Percentiles rank a stretch among this genome's conserved stretches.
These are phyloP conservation scores for Umbelopsis ramanniana DNA, from an alignment of 192 early-diverging fungal genomes.

Conservation along the genomic window DNA sequence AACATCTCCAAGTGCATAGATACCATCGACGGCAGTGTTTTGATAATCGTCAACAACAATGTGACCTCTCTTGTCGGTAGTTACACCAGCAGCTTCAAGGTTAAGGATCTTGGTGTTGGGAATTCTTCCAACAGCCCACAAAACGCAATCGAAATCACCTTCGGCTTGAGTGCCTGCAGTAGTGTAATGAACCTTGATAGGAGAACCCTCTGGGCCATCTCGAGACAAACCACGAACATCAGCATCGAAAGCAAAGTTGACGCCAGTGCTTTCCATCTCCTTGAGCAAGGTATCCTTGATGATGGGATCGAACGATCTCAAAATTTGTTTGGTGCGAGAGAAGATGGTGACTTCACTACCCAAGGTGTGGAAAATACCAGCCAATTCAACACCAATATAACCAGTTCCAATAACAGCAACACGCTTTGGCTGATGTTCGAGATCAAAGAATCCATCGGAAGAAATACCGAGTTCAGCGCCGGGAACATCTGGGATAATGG, in stretches of 20 bases:
- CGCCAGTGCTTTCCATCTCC: slow-evolving; percentile 76
- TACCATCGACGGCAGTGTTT: slow-evolving; percentile 67
- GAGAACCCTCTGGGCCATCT: slow-evolving; percentile 46
- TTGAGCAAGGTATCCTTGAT: slow-evolving; percentile 81
- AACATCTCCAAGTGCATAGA: slow-evolving; percentile 95
- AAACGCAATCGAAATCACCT: slow-evolving; percentile 78
- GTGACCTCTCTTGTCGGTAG: slow-evolving; percentile 68
- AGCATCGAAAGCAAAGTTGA: slow-evolving; percentile 77
- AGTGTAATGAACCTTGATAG: slow-evolving; percentile 57
- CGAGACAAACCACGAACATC: slow-evolving; percentile 65
- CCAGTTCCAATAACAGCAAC: slow-evolving; percentile 90
- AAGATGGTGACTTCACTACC: slow-evolving; percentile 85
- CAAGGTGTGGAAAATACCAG: slow-evolving; percentile 90
- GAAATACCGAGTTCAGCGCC: slow-evolving; percentile 90
- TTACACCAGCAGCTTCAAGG: slow-evolving; percentile 67
- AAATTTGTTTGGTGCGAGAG: slow-evolving; percentile 83
- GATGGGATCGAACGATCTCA: slow-evolving; percentile 84
- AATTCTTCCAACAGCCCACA: slow-evolving; percentile 91
- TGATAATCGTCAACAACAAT: slow-evolving; percentile 89
- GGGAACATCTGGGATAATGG: slow-evolving; percentile 70
- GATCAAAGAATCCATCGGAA: slow-evolving; percentile 95
- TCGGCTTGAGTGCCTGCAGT: slow-evolving; percentile 43
- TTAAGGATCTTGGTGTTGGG: slow-evolving; percentile 79
- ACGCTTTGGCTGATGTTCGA: slow-evolving; percentile 89
- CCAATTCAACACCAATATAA: slow-evolving; percentile 97